A percentile compares a stretch with the other conserved stretches of the same genome.
Conservation (phyloP, 164 flowering plant genomes). For the Aristolochia fimbriata region DNA sequence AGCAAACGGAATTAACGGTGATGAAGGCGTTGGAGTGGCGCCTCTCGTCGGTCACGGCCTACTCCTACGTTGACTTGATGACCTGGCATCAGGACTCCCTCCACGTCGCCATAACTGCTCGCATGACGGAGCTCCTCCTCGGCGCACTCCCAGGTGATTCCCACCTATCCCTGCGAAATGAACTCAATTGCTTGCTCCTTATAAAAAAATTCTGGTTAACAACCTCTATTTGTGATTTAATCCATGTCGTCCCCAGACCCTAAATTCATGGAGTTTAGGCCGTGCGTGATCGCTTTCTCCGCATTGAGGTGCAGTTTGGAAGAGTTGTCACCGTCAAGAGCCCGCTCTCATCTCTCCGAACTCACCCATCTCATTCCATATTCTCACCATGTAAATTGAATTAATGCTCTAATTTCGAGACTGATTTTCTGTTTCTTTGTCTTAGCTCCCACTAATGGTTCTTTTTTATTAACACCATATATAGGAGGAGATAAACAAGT, state of each 20-base stretch:
- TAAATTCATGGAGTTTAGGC: constrained; percentile 31
- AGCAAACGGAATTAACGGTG: constrained; percentile 41
- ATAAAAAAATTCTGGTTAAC: too few species aligned
- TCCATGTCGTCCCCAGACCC: constrained; percentile 26
- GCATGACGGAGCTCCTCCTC: constrained; percentile 33
- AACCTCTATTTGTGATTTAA: too few species aligned
- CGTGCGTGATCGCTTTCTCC: constrained; percentile 32
- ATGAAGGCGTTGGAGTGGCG: constrained; percentile 41
- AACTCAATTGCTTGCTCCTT: too few species aligned
- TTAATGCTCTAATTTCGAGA: too few species aligned
- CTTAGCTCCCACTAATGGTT: neutral
- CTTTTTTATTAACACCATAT: neutral
- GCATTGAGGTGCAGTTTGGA: constrained; percentile 36
- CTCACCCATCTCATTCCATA: constrained; percentile 21
- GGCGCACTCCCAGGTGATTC: constrained; percentile 29
- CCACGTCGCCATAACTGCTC: constrained; percentile 16
- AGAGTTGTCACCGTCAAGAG: constrained; percentile 22
- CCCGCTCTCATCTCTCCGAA: constrained; percentile 7
- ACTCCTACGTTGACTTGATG: constrained; percentile 35
- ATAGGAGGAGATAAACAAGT: constrained; percentile 32
- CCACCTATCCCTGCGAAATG: neutral
- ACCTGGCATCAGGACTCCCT: constrained; percentile 14
- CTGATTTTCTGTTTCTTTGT: neutral
- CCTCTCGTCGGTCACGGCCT: constrained; percentile 30
- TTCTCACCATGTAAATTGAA: constrained; percentile 25